These are phyloP conservation scores for Scheffersomyces lignosus DNA, from an alignment of 805 yeast genomes.

Conservation along the genomic window DNA sequence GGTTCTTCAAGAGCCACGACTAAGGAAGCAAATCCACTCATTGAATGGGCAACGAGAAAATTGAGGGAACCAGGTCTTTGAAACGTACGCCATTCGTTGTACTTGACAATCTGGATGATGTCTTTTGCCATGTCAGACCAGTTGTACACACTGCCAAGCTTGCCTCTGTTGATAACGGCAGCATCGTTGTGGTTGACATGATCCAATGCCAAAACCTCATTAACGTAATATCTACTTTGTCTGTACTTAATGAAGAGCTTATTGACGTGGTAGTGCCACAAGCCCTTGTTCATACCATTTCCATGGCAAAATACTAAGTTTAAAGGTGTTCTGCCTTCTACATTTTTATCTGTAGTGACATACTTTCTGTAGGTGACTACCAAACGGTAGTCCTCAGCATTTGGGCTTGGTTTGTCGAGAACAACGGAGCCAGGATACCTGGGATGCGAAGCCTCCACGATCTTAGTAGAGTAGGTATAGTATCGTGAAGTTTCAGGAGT, in stretches of 20 bases:
- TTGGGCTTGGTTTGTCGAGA: not conserved
- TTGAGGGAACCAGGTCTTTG: not conserved
- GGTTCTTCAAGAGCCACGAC: not conserved
- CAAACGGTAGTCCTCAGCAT: not conserved
- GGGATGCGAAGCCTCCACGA: not conserved
- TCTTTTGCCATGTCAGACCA: conserved; percentile 4
- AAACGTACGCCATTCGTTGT: not conserved
- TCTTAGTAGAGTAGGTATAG: not conserved
- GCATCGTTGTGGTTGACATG: not conserved
- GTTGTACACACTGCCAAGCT: not conserved
- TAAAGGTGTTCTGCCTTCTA: not conserved
- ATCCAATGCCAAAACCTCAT: not conserved
- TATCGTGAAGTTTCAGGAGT: not conserved
- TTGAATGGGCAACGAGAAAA: not conserved
- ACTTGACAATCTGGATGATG: not conserved
- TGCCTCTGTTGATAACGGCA: not conserved
- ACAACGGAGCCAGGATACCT: not conserved
- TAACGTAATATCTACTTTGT: not conserved
- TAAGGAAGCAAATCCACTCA: not conserved
- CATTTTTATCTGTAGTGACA: not conserved
- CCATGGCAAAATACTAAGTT: conserved; percentile 6
- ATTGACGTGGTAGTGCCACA: conserved; percentile 3
- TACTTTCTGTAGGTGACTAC: not conserved
- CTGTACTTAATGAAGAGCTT: not conserved
- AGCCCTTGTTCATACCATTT: conserved; percentile 5